These are phyloP conservation scores for Madurella fahalii DNA, from an alignment of 2,329 filamentous ascomycete genomes.

Conservation along the genomic window DNA sequence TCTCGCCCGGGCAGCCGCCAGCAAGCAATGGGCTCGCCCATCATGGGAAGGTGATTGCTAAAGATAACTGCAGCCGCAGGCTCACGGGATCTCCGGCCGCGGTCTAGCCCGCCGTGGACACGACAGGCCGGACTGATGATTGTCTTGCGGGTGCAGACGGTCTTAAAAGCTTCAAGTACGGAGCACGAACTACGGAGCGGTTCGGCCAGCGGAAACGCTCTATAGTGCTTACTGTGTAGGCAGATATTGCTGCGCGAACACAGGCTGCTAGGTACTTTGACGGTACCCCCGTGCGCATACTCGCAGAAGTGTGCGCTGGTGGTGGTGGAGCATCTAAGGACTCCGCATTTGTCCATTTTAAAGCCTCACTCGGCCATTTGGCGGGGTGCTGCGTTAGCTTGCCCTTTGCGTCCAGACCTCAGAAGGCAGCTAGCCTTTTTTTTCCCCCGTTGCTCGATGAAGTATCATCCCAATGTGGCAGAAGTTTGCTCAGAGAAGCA, in stretches of 20 bases:
- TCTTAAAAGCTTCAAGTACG: not conserved
- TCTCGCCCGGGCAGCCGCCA: slow-evolving; percentile 7
- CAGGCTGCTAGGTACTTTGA: slow-evolving; percentile 9
- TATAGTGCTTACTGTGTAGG: not conserved
- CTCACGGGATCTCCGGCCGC: not conserved
- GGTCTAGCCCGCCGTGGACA: not conserved
- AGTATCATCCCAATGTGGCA: too few relatives aligned
- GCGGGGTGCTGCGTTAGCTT: slow-evolving; percentile 3
- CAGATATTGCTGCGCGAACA: slow-evolving; percentile 3
- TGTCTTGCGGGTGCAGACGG: not conserved
- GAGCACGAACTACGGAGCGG: not conserved
- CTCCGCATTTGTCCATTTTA: slow-evolving; percentile 13
- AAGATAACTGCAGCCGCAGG: not conserved
- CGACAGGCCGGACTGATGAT: not conserved
- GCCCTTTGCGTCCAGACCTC: slow-evolving; percentile 1
- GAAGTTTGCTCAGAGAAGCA: too few relatives aligned
- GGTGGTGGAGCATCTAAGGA: slow-evolving; percentile 13
- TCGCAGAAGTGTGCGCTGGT: not conserved
- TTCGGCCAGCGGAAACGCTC: too few relatives aligned
- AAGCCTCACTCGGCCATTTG: slow-evolving; percentile 10
- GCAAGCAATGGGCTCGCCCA: slow-evolving; percentile 4
- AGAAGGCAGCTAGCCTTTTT: too few relatives aligned
- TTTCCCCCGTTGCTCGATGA: too few relatives aligned
- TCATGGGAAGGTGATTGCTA: slow-evolving; percentile 10
- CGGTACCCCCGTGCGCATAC: not conserved